Evolutionary conservation across 2,329 filamentous ascomycete species (phyloP), one percentile per base, ranked within the genome.

Genomic region (Pseudocercospora pini-densiflorae): DNA sequence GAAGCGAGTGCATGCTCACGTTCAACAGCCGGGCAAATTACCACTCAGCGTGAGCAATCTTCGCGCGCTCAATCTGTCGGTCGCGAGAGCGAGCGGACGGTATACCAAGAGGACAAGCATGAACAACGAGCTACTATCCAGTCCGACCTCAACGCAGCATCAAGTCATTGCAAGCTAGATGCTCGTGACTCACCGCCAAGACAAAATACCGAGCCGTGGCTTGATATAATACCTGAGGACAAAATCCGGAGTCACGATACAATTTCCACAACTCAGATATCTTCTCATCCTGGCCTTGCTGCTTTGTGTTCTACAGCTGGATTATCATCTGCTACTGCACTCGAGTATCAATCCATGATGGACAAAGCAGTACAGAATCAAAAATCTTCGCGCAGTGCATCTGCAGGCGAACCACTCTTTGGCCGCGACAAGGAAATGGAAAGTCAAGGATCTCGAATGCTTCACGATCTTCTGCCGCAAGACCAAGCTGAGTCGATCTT

Each of bases 361-460:
- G 60, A 62, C 8, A 27, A 43, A 7, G 60, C 63, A 24, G 58
- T 49, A 24, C 59, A 64, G 24, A 49, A 62, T 16, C 51, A 57
- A 31, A 51, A 59, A 24, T 53, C 62, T 21, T 31, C 36, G 36
- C 40, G 24, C 10, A 54, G 14, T 1, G n/a, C 12, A 14, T 27
- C n/a, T 14, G 58, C n/a, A 23, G 64, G 62, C 43, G 55, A 33
- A 58, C 70, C 70, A 47, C 68, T 77, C 2, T 73, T 77, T 27
- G 74, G 75, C n/a, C 51, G 68, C 12, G 71, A 66, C 31, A 74
- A 70, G 54, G 63, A 72, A 21, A 27, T 47, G 19, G 94, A 77
- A 91, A 77, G 74, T 54, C 72, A 93, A 7, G 93, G 97, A 75
- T 96, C 92, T 0, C 86, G 85, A 49, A 85, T 98, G 47, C 83